Evolutionary conservation across 805 yeast species (phyloP).

Genomic region (Nematodospora valgi): DNA sequence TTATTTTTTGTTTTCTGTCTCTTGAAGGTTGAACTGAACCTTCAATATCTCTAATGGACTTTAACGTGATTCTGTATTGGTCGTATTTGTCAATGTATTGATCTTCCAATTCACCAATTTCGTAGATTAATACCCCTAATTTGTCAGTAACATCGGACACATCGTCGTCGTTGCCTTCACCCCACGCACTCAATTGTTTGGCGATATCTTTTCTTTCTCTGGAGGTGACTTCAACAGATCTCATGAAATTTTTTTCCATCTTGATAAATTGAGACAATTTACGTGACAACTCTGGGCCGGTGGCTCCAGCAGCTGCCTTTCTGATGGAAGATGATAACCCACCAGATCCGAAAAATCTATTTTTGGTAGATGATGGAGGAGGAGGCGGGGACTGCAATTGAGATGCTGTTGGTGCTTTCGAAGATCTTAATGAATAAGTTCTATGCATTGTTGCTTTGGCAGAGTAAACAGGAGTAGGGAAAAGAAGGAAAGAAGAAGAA

Average conservation of each 20-base stretch:
- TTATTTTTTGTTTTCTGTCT: constrained; percentile 80
- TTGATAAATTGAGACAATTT: constrained; percentile 71
- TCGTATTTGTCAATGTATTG: constrained; percentile 84
- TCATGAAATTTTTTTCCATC: constrained; percentile 78
- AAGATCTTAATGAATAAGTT: constrained; percentile 93
- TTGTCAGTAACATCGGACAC: constrained; percentile 85
- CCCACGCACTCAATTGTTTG: constrained; percentile 80
- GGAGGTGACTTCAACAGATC: constrained; percentile 74
- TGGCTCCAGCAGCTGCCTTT: constrained; percentile 70
- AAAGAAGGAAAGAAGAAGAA: neutral
- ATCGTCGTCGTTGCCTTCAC: constrained; percentile 82
- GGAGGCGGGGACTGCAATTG: constrained; percentile 94
- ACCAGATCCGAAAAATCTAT: constrained; percentile 87
- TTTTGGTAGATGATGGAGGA: constrained; percentile 87
- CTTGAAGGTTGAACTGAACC: constrained; percentile 85
- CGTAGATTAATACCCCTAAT: constrained; percentile 77
- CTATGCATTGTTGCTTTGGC: constrained; percentile 84
- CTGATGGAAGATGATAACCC: constrained; percentile 58
- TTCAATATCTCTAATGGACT: constrained; percentile 80
- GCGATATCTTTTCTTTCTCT: constrained; percentile 80
- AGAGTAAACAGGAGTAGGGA: constrained; percentile 1
- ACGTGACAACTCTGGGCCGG: constrained; percentile 78
- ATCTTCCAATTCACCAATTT: constrained; percentile 83
- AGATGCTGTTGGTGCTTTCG: constrained; percentile 96
- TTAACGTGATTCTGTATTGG: constrained; percentile 79